Percentiles rank a stretch among this genome's conserved stretches.
Conservation (phyloP, 1,284 basidiomycete genomes). For the Trichosporon sp. region DNA sequence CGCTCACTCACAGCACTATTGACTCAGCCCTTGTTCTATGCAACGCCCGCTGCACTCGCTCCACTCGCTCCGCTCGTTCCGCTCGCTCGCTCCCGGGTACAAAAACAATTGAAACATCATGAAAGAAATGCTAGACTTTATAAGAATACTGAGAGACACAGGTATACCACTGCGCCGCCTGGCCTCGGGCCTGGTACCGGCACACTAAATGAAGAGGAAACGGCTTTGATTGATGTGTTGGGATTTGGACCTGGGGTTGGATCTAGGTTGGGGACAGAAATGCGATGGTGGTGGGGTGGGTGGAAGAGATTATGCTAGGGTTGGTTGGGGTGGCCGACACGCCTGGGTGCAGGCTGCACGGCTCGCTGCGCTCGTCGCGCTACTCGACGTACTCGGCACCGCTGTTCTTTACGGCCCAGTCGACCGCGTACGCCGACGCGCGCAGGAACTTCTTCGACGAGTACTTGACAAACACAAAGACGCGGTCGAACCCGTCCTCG, state of each 20-base stretch:
- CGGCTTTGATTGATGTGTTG: not conserved
- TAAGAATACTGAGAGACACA: constrained; percentile 7
- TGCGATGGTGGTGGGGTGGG: not conserved
- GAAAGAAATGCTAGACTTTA: not conserved
- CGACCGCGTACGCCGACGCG: constrained; percentile 56
- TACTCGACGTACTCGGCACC: not conserved
- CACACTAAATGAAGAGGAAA: not conserved
- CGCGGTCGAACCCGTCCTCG: constrained; percentile 72
- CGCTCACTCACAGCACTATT: too few relatives aligned
- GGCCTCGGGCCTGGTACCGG: not conserved
- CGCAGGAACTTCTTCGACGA: constrained; percentile 95
- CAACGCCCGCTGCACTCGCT: not conserved
- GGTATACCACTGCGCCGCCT: constrained; percentile 10
- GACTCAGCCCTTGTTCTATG: too few relatives aligned
- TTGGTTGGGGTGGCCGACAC: not conserved
- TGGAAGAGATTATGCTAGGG: not conserved
- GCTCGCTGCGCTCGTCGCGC: too few relatives aligned
- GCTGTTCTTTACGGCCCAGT: constrained; percentile 50
- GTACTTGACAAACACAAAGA: constrained; percentile 95
- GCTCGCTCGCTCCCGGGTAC: not conserved
- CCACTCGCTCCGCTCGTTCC: not conserved
- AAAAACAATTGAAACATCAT: constrained; percentile 2
- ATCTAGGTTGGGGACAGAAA: not conserved
- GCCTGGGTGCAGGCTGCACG: too few relatives aligned
- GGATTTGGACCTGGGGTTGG: not conserved